These are phyloP conservation scores for Pezicula carpinea DNA, from an alignment of 2,329 filamentous ascomycete genomes.

Conservation along the genomic window DNA sequence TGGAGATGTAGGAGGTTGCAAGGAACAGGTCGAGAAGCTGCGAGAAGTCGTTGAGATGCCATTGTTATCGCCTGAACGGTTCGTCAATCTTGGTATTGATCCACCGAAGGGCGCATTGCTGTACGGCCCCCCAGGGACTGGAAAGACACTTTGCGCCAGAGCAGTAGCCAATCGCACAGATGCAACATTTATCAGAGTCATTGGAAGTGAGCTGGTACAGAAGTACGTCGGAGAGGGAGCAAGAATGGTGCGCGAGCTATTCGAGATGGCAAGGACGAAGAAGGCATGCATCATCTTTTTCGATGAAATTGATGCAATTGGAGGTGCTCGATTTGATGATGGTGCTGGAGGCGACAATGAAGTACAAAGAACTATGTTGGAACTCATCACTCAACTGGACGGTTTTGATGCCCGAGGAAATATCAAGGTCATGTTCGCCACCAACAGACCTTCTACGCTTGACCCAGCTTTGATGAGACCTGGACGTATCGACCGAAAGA, in stretches of 20 bases:
- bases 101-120: slow-evolving; percentile 95
- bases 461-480: slow-evolving; percentile 97
- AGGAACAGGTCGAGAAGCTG: slow-evolving; percentile 99
- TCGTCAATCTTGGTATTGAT: slow-evolving; percentile 98
- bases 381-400: slow-evolving; percentile 93
- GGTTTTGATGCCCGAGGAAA: slow-evolving; percentile 95
- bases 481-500: slow-evolving; percentile 96
- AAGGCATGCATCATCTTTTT: slow-evolving; percentile 99
- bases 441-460: slow-evolving; percentile 90
- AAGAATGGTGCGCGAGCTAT: slow-evolving; percentile 96
- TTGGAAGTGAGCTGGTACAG: slow-evolving; percentile 94
- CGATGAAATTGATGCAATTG: slow-evolving; percentile 95
- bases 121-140: slow-evolving; percentile 96
- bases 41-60: slow-evolving; percentile 99
- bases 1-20: slow-evolving; percentile 96
- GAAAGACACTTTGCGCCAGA: slow-evolving; percentile 95
- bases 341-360: slow-evolving; percentile 96
- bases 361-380: slow-evolving; percentile 96
- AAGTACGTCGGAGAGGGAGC: slow-evolving; percentile 99
- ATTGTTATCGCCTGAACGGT: slow-evolving; percentile 89
- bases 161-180: slow-evolving; percentile 97
- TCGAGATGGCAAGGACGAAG: slow-evolving; percentile 99
- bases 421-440: slow-evolving; percentile 99
- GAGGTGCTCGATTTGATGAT: slow-evolving; percentile 93
- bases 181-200: slow-evolving; percentile 97